Base-by-base conservation (phyloP, 352 stramenopile genomes). In the Elongisporangium undulatum region DNA sequence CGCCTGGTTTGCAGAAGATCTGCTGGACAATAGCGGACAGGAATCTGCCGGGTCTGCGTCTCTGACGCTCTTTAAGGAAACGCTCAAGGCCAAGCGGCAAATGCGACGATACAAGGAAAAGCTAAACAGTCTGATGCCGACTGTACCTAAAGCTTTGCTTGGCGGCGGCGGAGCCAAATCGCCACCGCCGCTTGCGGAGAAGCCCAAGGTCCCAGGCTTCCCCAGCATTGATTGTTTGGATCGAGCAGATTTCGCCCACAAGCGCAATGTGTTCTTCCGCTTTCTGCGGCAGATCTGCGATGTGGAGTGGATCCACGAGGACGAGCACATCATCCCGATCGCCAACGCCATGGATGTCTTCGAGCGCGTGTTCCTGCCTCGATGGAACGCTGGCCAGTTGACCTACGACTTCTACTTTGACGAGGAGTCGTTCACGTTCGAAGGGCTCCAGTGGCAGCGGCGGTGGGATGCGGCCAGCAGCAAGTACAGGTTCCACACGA, bases 331-430 rank as follows among this genome's bases (percentile, higher is more conserved):
- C 12, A 82, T 86, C 49, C 72, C 73, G 0, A 56, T 84, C 38
- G 59, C 67, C 2, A 71, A 86, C 19, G 67, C 67, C 8, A 69
- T 77, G 63, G 59, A 74, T 1, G 65, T 84, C 8, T 86, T 86
- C 51, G 53, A 68, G 12, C 48, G 58, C 4, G 56, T 76, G 15
- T 86, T 86, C 49, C 51, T 86, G 9, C 72, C 74, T 10, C 65
- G 68, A 3, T 86, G 76, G 76, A 86, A 86, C 38, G 54, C 53
- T 13, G 76, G 76, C 0, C 34, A 74, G 29, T 52, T 86, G 41
- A 78, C 71, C 5, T 82, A 79, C 52, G 76, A 86, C 23, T 84
- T 82, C 53, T 84, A 82, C 52, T 84, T 79, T 61, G 76, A 86
- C 53, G 74, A 79, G 9, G 72, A 82, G 26, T 60, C 48, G 12